Evolutionary conservation across 1,284 basidiomycete genomes (phyloP).

Genomic region (Sutorius eximius): DNA sequence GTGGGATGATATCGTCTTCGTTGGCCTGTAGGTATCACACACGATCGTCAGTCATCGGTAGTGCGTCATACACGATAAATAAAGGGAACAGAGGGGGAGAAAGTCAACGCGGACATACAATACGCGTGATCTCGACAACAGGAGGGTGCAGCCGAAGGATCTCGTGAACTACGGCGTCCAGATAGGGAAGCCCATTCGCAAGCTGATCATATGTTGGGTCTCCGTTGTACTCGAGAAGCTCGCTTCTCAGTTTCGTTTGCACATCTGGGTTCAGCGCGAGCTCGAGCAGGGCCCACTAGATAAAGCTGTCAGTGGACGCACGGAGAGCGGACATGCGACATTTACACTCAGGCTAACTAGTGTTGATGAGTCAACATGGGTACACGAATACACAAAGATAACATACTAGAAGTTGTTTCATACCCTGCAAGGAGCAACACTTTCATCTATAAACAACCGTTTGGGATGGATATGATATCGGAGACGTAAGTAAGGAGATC

Average conservation of each 20-base stretch:
- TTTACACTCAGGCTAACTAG: conserved; percentile 22
- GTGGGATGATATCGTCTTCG: conserved; percentile 55
- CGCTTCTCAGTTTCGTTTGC: conserved; percentile 42
- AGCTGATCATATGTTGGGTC: conserved; percentile 31
- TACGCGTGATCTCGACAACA: conserved; percentile 38
- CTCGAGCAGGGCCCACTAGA: conserved; percentile 32
- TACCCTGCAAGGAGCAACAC: background rate
- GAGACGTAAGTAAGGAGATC: background rate
- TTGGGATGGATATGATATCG: background rate
- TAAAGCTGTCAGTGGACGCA: background rate
- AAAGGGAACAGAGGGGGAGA: no score
- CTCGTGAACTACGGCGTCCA: conserved; percentile 29
- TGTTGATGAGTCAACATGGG: background rate
- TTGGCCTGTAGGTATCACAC: conserved; percentile 31
- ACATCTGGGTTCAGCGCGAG: conserved; percentile 17
- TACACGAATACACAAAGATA: background rate
- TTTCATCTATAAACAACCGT: background rate
- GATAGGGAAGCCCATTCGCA: conserved; percentile 17
- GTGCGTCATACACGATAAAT: background rate
- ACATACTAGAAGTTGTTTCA: background rate
- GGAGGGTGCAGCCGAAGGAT: conserved; percentile 10
- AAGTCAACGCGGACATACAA: conserved; percentile 31
- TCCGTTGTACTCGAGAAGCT: conserved; percentile 32
- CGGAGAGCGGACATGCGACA: background rate
- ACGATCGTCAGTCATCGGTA: conserved; percentile 4